Percentiles rank a stretch among this genome's conserved stretches.
phyloP scores from a whole-genome alignment of 805 yeast genomes.

The Candida pseudoglaebosa region DNA sequence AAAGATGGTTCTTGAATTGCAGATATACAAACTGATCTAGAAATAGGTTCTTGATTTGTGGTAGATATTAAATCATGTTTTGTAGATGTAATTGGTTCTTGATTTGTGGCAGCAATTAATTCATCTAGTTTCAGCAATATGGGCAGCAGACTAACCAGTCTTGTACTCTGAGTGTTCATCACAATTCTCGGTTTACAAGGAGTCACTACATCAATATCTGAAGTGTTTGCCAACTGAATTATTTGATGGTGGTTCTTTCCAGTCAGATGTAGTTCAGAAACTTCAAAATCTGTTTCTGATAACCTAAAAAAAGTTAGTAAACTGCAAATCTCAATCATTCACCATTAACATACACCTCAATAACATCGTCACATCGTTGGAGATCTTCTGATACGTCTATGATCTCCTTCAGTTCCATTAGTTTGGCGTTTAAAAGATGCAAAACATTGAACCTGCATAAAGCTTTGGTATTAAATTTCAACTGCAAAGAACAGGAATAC shows the following conservation, averaged over 20 bases:
- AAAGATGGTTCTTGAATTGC: too few species aligned
- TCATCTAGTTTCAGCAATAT: not conserved
- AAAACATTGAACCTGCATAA: not conserved
- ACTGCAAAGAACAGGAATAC: too few species aligned
- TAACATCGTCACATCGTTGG: constrained; percentile 10
- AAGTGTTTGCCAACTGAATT: not conserved
- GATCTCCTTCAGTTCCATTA: constrained; percentile 11
- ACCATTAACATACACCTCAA: constrained; percentile 20
- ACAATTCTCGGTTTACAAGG: not conserved
- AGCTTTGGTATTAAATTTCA: too few species aligned
- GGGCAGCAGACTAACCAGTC: not conserved
- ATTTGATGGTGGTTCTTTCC: not conserved
- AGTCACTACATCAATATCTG: constrained; percentile 1
- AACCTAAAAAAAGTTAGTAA: constrained; percentile 4
- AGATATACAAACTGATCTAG: too few species aligned
- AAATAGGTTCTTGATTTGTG: too few species aligned
- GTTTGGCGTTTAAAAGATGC: not conserved
- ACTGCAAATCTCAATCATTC: too few species aligned
- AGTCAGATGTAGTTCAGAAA: not conserved
- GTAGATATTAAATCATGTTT: not conserved
- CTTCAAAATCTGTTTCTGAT: not conserved
- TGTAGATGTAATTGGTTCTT: not conserved
- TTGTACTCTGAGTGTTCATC: not conserved
- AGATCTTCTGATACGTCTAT: constrained; percentile 12
- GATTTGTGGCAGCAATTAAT: not conserved